Percentiles rank a stretch among this genome's conserved stretches.
Conservation (phyloP, 2,329 filamentous ascomycete genomes). For the Diaporthe sp. region DNA sequence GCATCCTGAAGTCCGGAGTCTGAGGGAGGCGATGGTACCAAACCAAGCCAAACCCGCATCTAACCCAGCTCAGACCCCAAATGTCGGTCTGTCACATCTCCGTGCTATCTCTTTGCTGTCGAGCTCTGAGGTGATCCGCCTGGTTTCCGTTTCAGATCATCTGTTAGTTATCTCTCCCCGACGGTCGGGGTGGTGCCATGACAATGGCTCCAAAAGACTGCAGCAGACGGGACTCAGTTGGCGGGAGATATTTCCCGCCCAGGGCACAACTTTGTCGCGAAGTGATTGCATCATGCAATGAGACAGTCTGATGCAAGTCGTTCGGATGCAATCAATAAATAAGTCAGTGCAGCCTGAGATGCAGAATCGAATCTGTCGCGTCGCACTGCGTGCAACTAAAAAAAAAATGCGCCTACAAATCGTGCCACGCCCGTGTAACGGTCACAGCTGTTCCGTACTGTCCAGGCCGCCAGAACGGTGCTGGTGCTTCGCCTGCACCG, state of each 20-base stretch:
- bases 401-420: neutral
- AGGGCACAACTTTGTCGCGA: neutral
- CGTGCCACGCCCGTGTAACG: constrained; percentile 24
- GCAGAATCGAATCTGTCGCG: constrained; percentile 31
- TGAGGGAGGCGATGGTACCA: constrained; percentile 11
- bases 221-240: neutral
- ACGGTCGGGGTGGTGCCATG: neutral
- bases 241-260: constrained; percentile 21
- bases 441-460: neutral
- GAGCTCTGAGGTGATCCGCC: neutral
- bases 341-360: constrained; percentile 12
- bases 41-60: constrained; percentile 13
- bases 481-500: neutral
- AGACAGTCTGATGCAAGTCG: constrained; percentile 20
- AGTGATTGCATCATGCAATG: constrained; percentile 20
- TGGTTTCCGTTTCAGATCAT: constrained; percentile 17
- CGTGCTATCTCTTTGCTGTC: neutral
- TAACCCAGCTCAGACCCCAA: constrained; percentile 5
- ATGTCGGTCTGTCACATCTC: constrained; percentile 17
- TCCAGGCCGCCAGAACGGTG: neutral
- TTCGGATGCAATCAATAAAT: constrained; percentile 13
- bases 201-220: neutral
- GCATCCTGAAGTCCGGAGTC: neutral
- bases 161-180: neutral
- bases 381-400: constrained; percentile 26